Evolutionary conservation across 169 alveolate genomes (phyloP), one percentile per base, ranked within the genome.

Genomic region (Babesia sp.): DNA sequence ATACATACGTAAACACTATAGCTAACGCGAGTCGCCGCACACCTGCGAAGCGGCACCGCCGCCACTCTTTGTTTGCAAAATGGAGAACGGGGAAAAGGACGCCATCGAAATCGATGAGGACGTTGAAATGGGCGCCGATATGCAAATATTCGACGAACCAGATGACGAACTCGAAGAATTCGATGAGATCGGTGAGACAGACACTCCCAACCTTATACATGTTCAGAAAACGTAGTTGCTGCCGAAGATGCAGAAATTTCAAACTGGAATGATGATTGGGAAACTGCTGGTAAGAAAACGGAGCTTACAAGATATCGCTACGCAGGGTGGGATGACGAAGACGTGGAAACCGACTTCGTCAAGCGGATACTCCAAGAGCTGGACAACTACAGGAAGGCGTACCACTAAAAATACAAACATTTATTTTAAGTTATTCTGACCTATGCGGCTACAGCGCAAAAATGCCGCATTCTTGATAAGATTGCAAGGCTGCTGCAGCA

Each of bases 281-380:
- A 81, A 31, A 71, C 85, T 8, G 87, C 85, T 4, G 87, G 87
- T 79, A 70, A 34, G 68, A 22, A 12, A 20, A 8, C 1, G 1
- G 3, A 41, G 2, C 79, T 14, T 0, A 11, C 14, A n/a, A 5
- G 9, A 16, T 1, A 34, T 12, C 48, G 28, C 16, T 26, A 3
- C 29, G 48, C 68, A 71, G 89, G 89, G n/a, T 81, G 89, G 89
- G 89, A 81, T 66, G 89, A 81, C 44, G 89, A 71, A 44, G 89
- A 81, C 67, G 75, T 73, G 54, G 89, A 81, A 31, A 24, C 70
- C 7, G 85, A 81, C 51, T 81, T 81, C 55, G 84, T 81, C 26
- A 72, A 81, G 53, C 37, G 77, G 45, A 81, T 81, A 14, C 72
- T 81, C 53, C 84, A 81, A 37, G 89, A 81, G 48, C 60, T 81